Conservation (phyloP, 2,329 filamentous ascomycete genomes). For the Cladophialophora bantiana region DNA sequence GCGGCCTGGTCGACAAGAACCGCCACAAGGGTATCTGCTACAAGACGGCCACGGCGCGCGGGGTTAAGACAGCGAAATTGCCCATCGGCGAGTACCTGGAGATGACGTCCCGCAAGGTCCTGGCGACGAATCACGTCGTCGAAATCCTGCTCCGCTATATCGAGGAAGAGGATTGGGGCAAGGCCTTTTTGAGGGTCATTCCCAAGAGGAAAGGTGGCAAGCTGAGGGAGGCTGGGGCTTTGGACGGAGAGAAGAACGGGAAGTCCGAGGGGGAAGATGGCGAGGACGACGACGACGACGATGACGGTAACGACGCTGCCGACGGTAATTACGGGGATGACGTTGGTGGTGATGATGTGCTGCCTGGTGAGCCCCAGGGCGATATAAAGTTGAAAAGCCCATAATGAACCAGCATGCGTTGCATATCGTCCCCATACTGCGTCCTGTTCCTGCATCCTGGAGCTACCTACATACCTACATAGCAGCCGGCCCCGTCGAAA, state of each 20-base stretch:
- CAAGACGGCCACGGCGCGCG: constrained; percentile 72
- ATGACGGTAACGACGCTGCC: background rate
- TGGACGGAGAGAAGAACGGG: constrained; percentile 15
- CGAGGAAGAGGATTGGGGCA: constrained; percentile 84
- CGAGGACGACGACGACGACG: constrained; percentile 16
- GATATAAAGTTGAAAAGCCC: too few relatives aligned
- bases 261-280: constrained; percentile 43
- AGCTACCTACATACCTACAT: too few relatives aligned
- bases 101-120: constrained; percentile 83
- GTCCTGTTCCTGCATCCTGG: too few relatives aligned
- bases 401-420: too few relatives aligned
- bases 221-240: constrained; percentile 57
- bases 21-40: constrained; percentile 95
- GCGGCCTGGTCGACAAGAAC: constrained; percentile 94
- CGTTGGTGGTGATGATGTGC: background rate
- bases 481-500: too few relatives aligned
- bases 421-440: too few relatives aligned
- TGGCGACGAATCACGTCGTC: constrained; percentile 94
- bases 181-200: constrained; percentile 86
- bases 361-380: background rate
- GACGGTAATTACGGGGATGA: background rate
- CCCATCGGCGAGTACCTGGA: constrained; percentile 96
- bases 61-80: constrained; percentile 83
- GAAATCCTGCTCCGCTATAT: constrained; percentile 97
- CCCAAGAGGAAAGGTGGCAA: constrained; percentile 86